Percentiles rank a stretch among this genome's conserved stretches.
Conservation (phyloP, 345 rosid species). For the Hibiscus trionum region DNA sequence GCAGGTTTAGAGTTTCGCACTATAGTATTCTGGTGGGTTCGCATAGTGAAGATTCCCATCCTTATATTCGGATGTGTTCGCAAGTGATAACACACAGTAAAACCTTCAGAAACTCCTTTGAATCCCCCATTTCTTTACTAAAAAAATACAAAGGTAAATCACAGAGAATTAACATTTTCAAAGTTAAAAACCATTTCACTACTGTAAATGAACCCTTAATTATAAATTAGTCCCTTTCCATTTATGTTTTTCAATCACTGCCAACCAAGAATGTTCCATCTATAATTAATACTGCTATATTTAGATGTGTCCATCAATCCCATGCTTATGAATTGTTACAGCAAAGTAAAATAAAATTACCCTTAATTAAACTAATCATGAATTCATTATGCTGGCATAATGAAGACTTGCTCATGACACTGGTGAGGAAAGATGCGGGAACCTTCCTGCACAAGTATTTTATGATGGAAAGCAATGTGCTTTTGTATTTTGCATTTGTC, state of each 20-base stretch:
- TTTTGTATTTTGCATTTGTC: slow-evolving; percentile 32
- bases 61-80: too few species aligned
- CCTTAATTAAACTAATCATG: not conserved
- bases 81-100: not conserved
- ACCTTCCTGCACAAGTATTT: slow-evolving; percentile 27
- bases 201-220: not conserved
- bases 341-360: not conserved
- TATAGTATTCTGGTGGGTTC: too few species aligned
- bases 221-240: not conserved
- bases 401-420: slow-evolving; percentile 5
- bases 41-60: too few species aligned
- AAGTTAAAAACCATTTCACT: not conserved
- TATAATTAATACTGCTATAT: not conserved
- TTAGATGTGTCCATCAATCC: not conserved
- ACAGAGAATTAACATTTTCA: not conserved
- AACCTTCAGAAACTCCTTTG: not conserved
- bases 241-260: not conserved
- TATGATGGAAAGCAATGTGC: slow-evolving; percentile 11
- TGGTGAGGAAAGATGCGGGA: slow-evolving; percentile 29
- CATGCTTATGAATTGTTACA: not conserved
- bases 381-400: slow-evolving; percentile 1
- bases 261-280: not conserved
- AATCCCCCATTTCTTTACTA: not conserved
- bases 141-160: not conserved
- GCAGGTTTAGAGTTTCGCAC: too few species aligned